phyloP scores from a whole-genome alignment of 331 rosid species.

The Quercus tomentella region DNA sequence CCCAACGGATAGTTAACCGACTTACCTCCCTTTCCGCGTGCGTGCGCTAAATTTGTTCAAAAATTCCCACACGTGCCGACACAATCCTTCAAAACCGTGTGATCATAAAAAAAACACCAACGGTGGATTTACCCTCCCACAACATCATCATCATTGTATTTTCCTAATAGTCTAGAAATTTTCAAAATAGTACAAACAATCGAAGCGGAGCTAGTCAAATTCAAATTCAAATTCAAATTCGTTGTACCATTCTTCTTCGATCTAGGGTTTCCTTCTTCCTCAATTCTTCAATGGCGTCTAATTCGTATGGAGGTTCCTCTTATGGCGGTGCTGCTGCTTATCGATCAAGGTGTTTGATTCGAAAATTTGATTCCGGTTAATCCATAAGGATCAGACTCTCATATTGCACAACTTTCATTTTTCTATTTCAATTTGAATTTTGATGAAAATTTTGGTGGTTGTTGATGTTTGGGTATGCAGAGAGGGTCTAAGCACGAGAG shows the following conservation, averaged over 20 bases:
- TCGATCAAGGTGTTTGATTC: slow-evolving; percentile 37
- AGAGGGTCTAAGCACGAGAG: slow-evolving; percentile 76
- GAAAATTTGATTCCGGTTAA: background rate
- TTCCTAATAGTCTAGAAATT: background rate
- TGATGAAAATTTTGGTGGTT: background rate
- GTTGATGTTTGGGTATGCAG: slow-evolving; percentile 19
- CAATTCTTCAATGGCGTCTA: slow-evolving; percentile 40
- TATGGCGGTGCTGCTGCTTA: slow-evolving; percentile 48
- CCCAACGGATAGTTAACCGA: too few species aligned
- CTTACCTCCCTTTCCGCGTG: too few species aligned
- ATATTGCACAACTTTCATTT: background rate
- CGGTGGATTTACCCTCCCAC: background rate
- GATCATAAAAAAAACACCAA: background rate
- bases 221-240: background rate
- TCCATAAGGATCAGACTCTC: background rate
- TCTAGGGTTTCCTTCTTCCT: background rate
- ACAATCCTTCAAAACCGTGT: background rate
- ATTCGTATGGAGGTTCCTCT: slow-evolving; percentile 30
- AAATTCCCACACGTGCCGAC: background rate
- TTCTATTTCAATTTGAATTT: background rate
- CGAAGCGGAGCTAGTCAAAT: background rate
- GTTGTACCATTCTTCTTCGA: background rate
- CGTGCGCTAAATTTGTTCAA: too few species aligned
- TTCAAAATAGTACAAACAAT: too few species aligned
- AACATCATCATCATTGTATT: background rate